These are phyloP conservation scores for Patellaria atrata DNA, from an alignment of 495 filamentous ascomycete species.

Conservation along the genomic window DNA sequence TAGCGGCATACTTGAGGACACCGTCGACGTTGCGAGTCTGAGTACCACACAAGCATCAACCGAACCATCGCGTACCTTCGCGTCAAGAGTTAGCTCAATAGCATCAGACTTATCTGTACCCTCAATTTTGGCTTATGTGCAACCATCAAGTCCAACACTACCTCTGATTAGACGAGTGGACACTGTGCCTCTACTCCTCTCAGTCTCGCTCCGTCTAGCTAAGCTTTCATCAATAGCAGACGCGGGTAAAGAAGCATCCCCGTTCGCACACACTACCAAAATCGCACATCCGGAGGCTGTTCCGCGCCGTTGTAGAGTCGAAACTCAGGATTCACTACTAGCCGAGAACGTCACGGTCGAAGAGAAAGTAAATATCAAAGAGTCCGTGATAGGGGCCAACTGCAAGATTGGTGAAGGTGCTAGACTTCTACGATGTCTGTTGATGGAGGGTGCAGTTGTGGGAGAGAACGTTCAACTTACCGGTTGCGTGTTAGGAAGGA, in stretches of 20 bases:
- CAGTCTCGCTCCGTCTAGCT: conserved; percentile 71
- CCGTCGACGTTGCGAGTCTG: conserved; percentile 47
- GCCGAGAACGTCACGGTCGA: conserved; percentile 76
- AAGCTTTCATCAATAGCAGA: conserved; percentile 59
- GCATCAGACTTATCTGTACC: conserved; percentile 32
- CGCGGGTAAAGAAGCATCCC: conserved; percentile 39
- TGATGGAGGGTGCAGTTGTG: conserved; percentile 83
- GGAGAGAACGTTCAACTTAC: conserved; percentile 62
- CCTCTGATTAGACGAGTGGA: conserved; percentile 77
- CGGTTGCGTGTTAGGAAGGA: conserved; percentile 66
- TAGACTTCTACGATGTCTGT: conserved; percentile 62
- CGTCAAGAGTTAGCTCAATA: conserved; percentile 29
- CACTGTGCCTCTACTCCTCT: conserved; percentile 63
- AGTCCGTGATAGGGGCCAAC: conserved; percentile 72
- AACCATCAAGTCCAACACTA: conserved; percentile 32
- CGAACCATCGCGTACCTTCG: conserved; percentile 16
- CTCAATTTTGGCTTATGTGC: conserved; percentile 65
- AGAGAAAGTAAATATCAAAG: conserved; percentile 72
- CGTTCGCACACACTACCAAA: conserved; percentile 62
- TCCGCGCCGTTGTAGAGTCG: conserved; percentile 57
- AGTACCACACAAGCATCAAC: conserved; percentile 36
- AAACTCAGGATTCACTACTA: conserved; percentile 62
- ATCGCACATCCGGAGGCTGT: conserved; percentile 67
- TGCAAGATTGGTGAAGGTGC: conserved; percentile 69
- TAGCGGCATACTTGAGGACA: conserved; percentile 36